Base-by-base conservation (phyloP, 2,329 filamentous ascomycete species). In the Claviceps digitariae region DNA sequence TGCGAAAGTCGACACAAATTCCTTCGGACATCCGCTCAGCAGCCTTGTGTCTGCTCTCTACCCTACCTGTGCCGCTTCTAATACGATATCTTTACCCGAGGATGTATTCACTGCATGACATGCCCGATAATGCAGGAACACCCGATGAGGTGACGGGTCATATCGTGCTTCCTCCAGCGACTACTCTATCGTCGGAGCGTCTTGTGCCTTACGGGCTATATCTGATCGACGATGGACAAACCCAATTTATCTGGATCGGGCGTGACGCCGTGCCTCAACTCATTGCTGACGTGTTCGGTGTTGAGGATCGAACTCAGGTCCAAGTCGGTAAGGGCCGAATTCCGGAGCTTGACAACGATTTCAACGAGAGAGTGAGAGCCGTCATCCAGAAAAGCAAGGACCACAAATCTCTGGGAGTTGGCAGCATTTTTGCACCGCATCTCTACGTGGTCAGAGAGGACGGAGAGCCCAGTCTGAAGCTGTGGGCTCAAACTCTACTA, bases 241-340 rank as follows among this genome's bases (percentile, higher is more conserved):
- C 89, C 6, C 93, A 98, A 67, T 98, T 98, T 77, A 72, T 98
- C 48, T 98, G 93, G 93, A 79, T 97, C 21, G 93, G 93, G 15
- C 83, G 90, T 38, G 91, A 98, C 60, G 86, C 91, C 1, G 89
- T 98, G 29, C 89, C 90, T 1, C 89, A 95, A 64, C 78, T 98
- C 34, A 75, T 97, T 43, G 71, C 78, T 51, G 93, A 98, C 62
- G 91, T 97, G 6, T 98, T 98, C 66, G 91, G 90, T 25, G 77
- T 93, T 12, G 77, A 84, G 47, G 90, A 96, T 69, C 83, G 87
- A 64, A 83, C 82, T 41, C 85, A 89, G 64, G 74, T 98, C 56
- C 90, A 89, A 59, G 88, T 96, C 57, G 93, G 93, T 67, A 98
- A 98, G 77, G 84, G 84, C 25, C 81, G 83, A 4, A 70, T 98